Conservation (phyloP, 345 rosid species). For the Geranium rotundifolium region DNA sequence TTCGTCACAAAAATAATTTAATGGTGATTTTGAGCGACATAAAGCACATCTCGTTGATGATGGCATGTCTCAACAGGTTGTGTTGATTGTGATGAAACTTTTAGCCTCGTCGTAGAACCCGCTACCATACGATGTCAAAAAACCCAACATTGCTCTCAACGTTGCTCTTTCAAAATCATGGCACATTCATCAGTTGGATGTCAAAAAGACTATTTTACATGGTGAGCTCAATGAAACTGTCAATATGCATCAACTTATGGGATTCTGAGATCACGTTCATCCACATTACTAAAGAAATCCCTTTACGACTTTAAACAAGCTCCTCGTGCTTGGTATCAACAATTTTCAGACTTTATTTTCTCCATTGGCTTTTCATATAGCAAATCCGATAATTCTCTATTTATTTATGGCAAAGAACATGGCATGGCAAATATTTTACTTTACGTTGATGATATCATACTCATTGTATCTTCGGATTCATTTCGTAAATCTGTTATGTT, state of each 20-base stretch:
- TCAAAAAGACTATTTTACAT: too few species aligned
- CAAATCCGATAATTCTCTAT: neutral
- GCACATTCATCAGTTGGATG: too few species aligned
- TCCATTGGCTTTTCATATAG: neutral
- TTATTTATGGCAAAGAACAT: neutral
- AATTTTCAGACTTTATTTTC: neutral
- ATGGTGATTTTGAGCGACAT: slow-evolving; percentile 5
- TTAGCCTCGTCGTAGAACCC: slow-evolving; percentile 1
- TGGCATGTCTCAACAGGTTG: neutral
- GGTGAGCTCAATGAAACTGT: too few species aligned
- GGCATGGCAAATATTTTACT: neutral
- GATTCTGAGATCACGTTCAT: too few species aligned
- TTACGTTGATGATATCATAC: neutral
- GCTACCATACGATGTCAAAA: slow-evolving; percentile 2
- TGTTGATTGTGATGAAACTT: neutral
- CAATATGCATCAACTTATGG: too few species aligned
- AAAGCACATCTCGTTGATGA: slow-evolving; percentile 6
- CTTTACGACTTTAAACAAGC: neutral
- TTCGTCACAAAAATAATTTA: neutral
- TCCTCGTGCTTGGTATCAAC: neutral
- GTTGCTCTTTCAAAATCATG: too few species aligned
- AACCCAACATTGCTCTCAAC: neutral
- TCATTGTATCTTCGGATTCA: neutral
- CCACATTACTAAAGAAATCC: too few species aligned
- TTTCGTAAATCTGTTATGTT: neutral